These are phyloP conservation scores for Houttuynia cordata DNA, from an alignment of 164 flowering plant genomes.

Conservation along the genomic window DNA sequence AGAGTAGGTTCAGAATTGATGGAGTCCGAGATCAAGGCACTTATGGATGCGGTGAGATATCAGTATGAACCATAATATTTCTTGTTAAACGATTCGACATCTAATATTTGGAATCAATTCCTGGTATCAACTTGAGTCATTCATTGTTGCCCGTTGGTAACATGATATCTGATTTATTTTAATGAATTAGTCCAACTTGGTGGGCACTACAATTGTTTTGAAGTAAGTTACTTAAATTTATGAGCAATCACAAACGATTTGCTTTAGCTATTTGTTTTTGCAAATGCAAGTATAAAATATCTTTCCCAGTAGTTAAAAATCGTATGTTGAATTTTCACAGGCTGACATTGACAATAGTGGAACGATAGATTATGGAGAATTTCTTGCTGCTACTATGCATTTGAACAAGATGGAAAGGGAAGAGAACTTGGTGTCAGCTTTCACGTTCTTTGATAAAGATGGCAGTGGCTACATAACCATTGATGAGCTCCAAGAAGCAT, in stretches of 20 bases:
- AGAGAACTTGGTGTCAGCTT: constrained; percentile 65
- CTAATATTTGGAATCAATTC: neutral
- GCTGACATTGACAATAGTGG: constrained; percentile 85
- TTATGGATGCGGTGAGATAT: constrained; percentile 70
- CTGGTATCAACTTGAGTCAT: neutral
- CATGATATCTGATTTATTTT: no score
- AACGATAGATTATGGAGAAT: constrained; percentile 78
- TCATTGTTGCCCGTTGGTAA: neutral
- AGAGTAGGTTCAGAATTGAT: constrained; percentile 71
- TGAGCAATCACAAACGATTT: no score
- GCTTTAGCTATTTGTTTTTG: no score
- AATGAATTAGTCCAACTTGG: no score
- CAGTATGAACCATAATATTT: neutral
- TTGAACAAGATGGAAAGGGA: constrained; percentile 80
- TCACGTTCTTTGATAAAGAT: constrained; percentile 76
- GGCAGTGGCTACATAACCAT: constrained; percentile 81
- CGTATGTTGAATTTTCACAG: constrained; percentile 20
- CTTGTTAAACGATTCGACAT: no score
- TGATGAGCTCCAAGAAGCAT: constrained; percentile 86
- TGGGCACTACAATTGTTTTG: no score
- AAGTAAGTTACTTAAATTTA: no score
- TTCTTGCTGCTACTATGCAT: constrained; percentile 82
- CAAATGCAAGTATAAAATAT: no score
- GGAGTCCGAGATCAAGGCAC: constrained; percentile 76
- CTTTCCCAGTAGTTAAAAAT: no score